These are phyloP conservation scores for Graphium sp. DNA, from an alignment of 2,329 filamentous ascomycete species.

Conservation along the genomic window DNA sequence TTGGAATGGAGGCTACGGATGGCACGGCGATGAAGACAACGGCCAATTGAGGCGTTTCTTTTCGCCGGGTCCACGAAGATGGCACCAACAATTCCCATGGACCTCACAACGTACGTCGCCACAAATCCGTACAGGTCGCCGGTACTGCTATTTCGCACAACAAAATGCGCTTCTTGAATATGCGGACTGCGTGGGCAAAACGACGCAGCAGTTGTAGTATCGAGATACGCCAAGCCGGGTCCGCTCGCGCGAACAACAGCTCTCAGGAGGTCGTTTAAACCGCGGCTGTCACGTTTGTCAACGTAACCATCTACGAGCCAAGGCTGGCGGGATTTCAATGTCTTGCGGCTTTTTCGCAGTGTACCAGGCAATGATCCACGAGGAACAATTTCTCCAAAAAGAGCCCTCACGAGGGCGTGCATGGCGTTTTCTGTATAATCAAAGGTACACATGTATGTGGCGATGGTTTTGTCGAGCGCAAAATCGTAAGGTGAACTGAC, in stretches of 20 bases:
- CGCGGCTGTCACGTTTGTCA: conserved; percentile 55
- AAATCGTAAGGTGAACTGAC: conserved; percentile 96
- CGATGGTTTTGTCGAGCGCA: conserved; percentile 77
- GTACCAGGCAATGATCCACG: conserved; percentile 51
- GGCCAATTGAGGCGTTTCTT: conserved; percentile 76
- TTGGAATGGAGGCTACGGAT: conserved; percentile 60
- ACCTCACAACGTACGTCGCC: conserved; percentile 65
- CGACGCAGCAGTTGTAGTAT: conserved; percentile 51
- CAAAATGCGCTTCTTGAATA: conserved; percentile 71
- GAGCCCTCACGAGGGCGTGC: conserved; percentile 63
- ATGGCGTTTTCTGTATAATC: conserved; percentile 91
- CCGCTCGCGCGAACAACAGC: conserved; percentile 50
- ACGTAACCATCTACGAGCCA: conserved; percentile 90
- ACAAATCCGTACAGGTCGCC: conserved; percentile 84
- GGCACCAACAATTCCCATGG: conserved; percentile 61
- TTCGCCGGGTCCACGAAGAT: conserved; percentile 82
- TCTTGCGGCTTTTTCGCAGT: conserved; percentile 72
- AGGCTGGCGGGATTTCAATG: conserved; percentile 76
- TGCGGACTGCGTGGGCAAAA: conserved; percentile 58
- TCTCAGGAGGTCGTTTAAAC: conserved; percentile 59
- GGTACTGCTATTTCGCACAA: conserved; percentile 86
- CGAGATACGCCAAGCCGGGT: conserved; percentile 52
- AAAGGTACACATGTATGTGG: conserved; percentile 88
- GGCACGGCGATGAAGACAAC: conserved; percentile 75
- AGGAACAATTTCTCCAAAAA: conserved; percentile 59